Conservation (phyloP, 805 yeast species). For the Ogataea angusta region DNA sequence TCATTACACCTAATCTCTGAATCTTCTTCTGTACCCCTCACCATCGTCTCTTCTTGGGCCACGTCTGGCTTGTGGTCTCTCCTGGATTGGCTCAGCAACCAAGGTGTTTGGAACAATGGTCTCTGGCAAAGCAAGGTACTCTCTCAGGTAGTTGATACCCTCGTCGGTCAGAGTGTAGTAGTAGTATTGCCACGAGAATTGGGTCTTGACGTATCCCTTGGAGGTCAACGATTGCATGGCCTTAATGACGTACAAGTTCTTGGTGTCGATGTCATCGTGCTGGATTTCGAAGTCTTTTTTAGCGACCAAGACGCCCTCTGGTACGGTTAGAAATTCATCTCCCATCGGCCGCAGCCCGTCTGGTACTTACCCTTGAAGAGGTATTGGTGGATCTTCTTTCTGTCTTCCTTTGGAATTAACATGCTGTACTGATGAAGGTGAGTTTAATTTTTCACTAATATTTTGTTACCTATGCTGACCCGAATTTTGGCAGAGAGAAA, state of each 20-base stretch:
- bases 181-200: slow-evolving; percentile 99
- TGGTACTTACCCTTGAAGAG: slow-evolving; percentile 90
- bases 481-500: slow-evolving; percentile 12
- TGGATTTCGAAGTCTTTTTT: slow-evolving; percentile 97
- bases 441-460: slow-evolving; percentile 11
- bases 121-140: slow-evolving; percentile 97
- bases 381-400: slow-evolving; percentile 98
- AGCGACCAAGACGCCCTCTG: slow-evolving; percentile 99
- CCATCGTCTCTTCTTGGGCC: slow-evolving; percentile 52
- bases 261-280: slow-evolving; percentile 98
- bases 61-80: slow-evolving; percentile 49
- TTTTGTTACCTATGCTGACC: slow-evolving; percentile 9
- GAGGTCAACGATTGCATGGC: slow-evolving; percentile 99
- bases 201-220: slow-evolving; percentile 98
- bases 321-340: slow-evolving; percentile 23
- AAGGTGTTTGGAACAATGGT: slow-evolving; percentile 98
- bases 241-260: slow-evolving; percentile 96
- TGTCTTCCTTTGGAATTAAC: slow-evolving; percentile 99
- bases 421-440: slow-evolving; percentile 45
- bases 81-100: slow-evolving; percentile 91
- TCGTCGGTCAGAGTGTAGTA: slow-evolving; percentile 99
- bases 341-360: neutral
- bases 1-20: slow-evolving; percentile 33
- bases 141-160: slow-evolving; percentile 98
- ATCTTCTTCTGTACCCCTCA: slow-evolving; percentile 62